Conservation (phyloP, 192 early-diverging fungal species). For the Oehlia diaphana region DNA sequence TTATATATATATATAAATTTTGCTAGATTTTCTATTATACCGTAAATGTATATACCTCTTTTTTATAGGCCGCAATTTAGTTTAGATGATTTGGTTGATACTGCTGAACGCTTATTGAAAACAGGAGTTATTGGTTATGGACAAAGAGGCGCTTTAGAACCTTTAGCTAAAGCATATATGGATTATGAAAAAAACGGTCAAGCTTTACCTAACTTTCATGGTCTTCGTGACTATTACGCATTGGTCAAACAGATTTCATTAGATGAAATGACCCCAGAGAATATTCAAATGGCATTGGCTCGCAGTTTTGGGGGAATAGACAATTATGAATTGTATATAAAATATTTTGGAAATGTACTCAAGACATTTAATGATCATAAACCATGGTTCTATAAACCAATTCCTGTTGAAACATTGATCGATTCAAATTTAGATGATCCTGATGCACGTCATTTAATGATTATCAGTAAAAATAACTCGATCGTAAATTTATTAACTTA, state of each 20-base stretch:
- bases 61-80: not conserved
- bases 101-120: not conserved
- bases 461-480: conserved; percentile 15
- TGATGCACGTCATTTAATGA: conserved; percentile 20
- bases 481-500: conserved; percentile 6
- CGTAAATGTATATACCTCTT: no score
- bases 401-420: not conserved
- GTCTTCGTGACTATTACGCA: not conserved
- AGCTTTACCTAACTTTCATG: conserved; percentile 22
- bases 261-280: not conserved
- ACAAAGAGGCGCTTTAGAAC: not conserved
- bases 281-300: conserved; percentile 3
- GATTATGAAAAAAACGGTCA: not conserved
- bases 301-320: conserved; percentile 27
- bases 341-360: not conserved
- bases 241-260: not conserved
- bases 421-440: conserved; percentile 15
- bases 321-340: not conserved
- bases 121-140: no score
- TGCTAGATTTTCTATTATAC: no score
- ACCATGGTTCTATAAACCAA: not conserved
- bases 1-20: no score
- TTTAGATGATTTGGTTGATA: not conserved
- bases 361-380: not conserved
- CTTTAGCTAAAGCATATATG: not conserved